Evolutionary conservation across 768 basidiomycete genomes (phyloP).

Genomic region (Boletus sp.): DNA sequence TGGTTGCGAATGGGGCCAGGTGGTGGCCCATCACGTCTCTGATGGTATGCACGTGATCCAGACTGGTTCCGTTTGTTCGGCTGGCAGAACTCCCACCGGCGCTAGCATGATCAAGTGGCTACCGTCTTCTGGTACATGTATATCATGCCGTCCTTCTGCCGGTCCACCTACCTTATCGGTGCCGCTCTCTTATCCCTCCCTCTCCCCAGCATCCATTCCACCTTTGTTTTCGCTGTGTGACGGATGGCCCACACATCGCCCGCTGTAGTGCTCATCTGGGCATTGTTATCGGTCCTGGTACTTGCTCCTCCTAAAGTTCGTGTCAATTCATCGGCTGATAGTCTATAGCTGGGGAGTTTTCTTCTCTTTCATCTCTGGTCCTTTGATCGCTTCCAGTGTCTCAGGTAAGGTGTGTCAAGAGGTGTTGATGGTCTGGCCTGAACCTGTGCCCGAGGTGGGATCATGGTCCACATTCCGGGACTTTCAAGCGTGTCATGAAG

Average conservation of each 20-base stretch:
- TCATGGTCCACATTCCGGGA: conserved; percentile 60
- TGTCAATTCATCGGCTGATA: not conserved
- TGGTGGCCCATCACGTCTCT: not conserved
- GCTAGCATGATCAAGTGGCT: too few species aligned
- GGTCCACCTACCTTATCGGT: not conserved
- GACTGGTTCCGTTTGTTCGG: too few species aligned
- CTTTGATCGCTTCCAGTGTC: conserved; percentile 73
- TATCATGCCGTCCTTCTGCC: not conserved
- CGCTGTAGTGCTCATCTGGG: conserved; percentile 60
- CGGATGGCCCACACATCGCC: conserved; percentile 65
- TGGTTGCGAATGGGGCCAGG: not conserved
- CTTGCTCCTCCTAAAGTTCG: not conserved
- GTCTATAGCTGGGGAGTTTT: conserved; percentile 52
- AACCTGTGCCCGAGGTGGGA: conserved; percentile 52
- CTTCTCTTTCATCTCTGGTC: conserved; percentile 75
- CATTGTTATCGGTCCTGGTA: conserved; percentile 51
- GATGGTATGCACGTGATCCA: not conserved
- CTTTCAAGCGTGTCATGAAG: conserved; percentile 85
- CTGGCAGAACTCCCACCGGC: too few species aligned
- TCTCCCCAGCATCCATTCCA: not conserved
- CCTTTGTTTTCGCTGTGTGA: not conserved
- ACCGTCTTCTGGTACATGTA: not conserved
- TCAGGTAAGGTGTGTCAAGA: conserved; percentile 43
- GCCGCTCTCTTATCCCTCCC: not conserved
- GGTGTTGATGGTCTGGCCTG: not conserved